Evolutionary conservation across 169 alveolate genomes (phyloP).

Genomic region (Miamiensis avidus): DNA sequence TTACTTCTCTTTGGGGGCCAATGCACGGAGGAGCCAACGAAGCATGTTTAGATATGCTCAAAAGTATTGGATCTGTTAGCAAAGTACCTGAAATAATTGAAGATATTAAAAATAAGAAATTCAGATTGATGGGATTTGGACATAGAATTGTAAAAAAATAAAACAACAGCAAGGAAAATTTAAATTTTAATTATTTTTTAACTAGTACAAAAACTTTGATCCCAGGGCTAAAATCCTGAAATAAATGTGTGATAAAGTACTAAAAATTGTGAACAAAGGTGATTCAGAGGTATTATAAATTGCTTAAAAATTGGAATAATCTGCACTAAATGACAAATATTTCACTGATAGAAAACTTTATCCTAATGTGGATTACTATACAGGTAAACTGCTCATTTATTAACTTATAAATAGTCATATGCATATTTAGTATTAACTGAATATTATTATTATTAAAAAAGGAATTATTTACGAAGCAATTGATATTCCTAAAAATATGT

Average conservation of each 20-base stretch:
- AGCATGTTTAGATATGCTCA: constrained; percentile 87
- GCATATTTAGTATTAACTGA: neutral
- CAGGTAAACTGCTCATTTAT: constrained; percentile 57
- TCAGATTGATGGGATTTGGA: constrained; percentile 90
- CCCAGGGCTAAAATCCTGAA: constrained; percentile 83
- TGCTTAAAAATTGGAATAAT: constrained; percentile 84
- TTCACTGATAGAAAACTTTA: constrained; percentile 85
- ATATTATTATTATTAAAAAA: too few relatives aligned
- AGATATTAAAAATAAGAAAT: constrained; percentile 73
- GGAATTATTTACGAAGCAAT: constrained; percentile 77
- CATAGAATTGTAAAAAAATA: constrained; percentile 79
- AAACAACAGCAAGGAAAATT: neutral
- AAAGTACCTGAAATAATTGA: constrained; percentile 61
- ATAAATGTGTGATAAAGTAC: constrained; percentile 78
- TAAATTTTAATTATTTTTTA: too few relatives aligned
- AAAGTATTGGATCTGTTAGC: constrained; percentile 68
- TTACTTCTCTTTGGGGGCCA: constrained; percentile 89
- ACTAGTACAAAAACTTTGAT: constrained; percentile 76
- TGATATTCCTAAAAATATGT: constrained; percentile 83
- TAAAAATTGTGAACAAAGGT: constrained; percentile 61
- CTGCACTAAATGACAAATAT: constrained; percentile 83
- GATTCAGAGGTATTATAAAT: constrained; percentile 66
- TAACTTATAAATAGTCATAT: neutral
- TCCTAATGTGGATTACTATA: constrained; percentile 93
- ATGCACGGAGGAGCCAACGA: constrained; percentile 93